Conservation (phyloP, 2,329 filamentous ascomycete genomes). For the Xylariaceae sp. region DNA sequence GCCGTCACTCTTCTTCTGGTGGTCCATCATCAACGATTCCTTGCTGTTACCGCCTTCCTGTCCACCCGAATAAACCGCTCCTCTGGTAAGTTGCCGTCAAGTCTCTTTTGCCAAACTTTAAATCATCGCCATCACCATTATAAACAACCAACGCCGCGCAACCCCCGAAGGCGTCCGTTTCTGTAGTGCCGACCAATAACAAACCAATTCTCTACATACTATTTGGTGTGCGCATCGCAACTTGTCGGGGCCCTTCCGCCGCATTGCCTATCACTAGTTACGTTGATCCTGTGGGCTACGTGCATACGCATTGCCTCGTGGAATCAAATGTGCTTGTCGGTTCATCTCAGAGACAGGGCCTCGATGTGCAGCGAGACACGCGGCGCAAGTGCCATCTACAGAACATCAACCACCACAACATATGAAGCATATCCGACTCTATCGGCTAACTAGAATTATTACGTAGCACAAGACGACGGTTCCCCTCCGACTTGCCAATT, state of each 20-base stretch:
- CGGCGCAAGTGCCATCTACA: neutral
- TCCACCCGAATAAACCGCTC: slow-evolving; percentile 11
- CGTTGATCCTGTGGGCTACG: neutral
- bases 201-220: slow-evolving; percentile 3
- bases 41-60: slow-evolving; percentile 30
- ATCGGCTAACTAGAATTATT: slow-evolving; percentile 9
- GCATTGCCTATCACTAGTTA: slow-evolving; percentile 2
- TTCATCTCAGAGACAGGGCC: neutral
- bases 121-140: neutral
- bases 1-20: slow-evolving; percentile 27
- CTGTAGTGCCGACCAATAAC: slow-evolving; percentile 8
- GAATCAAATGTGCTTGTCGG: neutral
- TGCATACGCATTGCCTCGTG: slow-evolving; percentile 15
- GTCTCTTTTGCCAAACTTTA: slow-evolving; percentile 1
- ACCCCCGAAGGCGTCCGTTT: slow-evolving; percentile 7
- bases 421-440: neutral
- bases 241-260: neutral
- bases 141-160: slow-evolving; percentile 13
- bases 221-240: slow-evolving; percentile 5
- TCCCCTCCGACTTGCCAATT: neutral
- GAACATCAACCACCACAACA: slow-evolving; percentile 3
- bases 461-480: slow-evolving; percentile 23
- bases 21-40: slow-evolving; percentile 28
- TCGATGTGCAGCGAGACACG: slow-evolving; percentile 1
- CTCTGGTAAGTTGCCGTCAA: slow-evolving; percentile 22